Evolutionary conservation across 371 early-diverging fungal species (phyloP), one percentile per base, ranked within the genome.

Genomic region (Mortierella sp.): DNA sequence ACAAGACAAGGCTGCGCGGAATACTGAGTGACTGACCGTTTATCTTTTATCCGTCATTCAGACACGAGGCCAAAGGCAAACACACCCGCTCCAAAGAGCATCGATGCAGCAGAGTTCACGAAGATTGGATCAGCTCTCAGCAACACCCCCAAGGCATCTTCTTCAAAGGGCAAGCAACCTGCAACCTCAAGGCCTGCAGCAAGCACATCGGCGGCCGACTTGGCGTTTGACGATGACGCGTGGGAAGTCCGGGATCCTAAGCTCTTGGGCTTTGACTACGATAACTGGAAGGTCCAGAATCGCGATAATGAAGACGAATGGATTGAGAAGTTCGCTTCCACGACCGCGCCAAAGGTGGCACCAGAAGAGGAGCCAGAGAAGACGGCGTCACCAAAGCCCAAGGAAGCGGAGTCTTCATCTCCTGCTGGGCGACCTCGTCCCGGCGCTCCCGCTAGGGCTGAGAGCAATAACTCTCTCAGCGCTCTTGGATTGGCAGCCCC

Each of bases 171-270:
- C 54, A 79, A 71, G 15, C 76, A 84, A 81, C 78, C 66, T 37
- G 79, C 28, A 28, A 82, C 53, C 70, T 79, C 50, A 63, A 85
- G 55, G 64, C 80, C 56, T 72, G 80, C 24, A 51, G 51, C 60
- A 24, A 34, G 50, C 12, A 50, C 80, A 72, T 53, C 84, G 68
- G 46, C 72, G 12, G 75, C 68, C 6, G 57, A 70, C 34, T 43
- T 82, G 41, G 87, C 83, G 0, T 87, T 87, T 50, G 83, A 83
- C 30, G 87, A 87, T 55, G 87, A 87, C 53, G 85, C 85, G 3
- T 85, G 85, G 85, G 78, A 79, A 46, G 71, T 84, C 72, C 52
- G 85, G 70, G 87, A 76, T 28, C 70, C 75, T 32, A 73, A 75
- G 60, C 21, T 39, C 19, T 28, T 62, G 72, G 66, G 44, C 43